Evolutionary conservation across 495 filamentous ascomycete genomes (phyloP), one percentile per base, ranked within the genome.

Genomic region (Astrocystis sublimbata): DNA sequence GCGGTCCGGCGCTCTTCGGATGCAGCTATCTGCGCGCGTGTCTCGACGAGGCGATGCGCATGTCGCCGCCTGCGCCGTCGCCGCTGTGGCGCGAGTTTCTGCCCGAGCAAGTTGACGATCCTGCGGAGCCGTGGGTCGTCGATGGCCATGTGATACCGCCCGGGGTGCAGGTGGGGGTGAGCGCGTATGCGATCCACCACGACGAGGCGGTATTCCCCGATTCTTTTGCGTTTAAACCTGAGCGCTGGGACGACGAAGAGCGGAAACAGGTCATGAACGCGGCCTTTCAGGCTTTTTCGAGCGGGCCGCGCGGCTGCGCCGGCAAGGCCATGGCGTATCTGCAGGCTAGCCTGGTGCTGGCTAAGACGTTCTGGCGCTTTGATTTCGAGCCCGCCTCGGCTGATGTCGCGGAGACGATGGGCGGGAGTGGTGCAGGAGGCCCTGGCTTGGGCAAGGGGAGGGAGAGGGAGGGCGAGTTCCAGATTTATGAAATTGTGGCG

Each of bases 11-110:
- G 33, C 71, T 88, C 0, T 67, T 76, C 10, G 78, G 77, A 2
- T 68, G 81, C 24, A 75, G 77, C 66, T 76, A 82, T 51, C 67
- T 72, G 0, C 71, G 72, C 19, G 76, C 74, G 3, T 78, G 81
- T 64, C 81, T 88, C 57, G 83, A 88, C 62, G 87, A 89, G 58
- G 68, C 81, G 2, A 70, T 89, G 65, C 80, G 87, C 12, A 68
- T 88, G 45, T 75, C 77, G 0, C 86, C 85, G 8, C 71, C 84
- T 5, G 81, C 83, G 0, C 56, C 70, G 1, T 76, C 75, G 3
- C 63, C 71, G 0, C 67, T 87, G 0, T 80, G 81, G n/a, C 78
- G 85, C 4, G 67, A 75, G 49, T 12, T 52, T 24, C n/a, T 28
- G 28, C 10, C 43, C 2, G 33, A 12, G 9, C 45, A 61, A 26